Percentiles rank a stretch among this genome's conserved stretches.
phyloP scores from a whole-genome alignment of 2,329 filamentous ascomycete species.

The Triangularia setosa region DNA sequence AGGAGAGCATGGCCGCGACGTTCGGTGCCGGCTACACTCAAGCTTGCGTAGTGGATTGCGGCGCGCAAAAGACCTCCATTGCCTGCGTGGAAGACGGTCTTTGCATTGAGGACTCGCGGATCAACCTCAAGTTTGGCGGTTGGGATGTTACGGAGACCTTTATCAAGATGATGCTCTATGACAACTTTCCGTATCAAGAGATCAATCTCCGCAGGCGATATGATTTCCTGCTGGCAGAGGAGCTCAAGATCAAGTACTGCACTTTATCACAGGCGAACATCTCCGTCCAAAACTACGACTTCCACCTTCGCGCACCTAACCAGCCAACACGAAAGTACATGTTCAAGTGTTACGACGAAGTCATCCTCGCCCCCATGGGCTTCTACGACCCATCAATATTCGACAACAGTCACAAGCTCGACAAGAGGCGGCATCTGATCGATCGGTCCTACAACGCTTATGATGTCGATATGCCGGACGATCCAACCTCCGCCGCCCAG shows the following conservation, averaged over 20 bases:
- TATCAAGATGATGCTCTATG: conserved; percentile 95
- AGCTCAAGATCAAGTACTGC: conserved; percentile 89
- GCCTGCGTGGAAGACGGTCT: conserved; percentile 97
- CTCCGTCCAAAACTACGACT: conserved; percentile 81
- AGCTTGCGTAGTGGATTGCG: conserved; percentile 92
- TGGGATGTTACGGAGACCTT: conserved; percentile 92
- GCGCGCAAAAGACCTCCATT: conserved; percentile 94
- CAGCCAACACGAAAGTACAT: conserved; percentile 88
- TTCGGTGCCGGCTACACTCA: conserved; percentile 94
- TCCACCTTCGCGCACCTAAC: conserved; percentile 83
- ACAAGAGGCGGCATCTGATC: conserved; percentile 74
- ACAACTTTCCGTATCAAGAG: conserved; percentile 91
- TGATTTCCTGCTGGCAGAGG: conserved; percentile 89
- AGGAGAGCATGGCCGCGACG: conserved; percentile 90
- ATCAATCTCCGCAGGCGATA: conserved; percentile 89
- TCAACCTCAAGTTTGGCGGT: conserved; percentile 93
- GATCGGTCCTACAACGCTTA: conserved; percentile 91
- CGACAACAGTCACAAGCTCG: conserved; percentile 75
- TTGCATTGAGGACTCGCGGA: conserved; percentile 86
- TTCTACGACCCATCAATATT: conserved; percentile 87
- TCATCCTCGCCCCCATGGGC: conserved; percentile 92
- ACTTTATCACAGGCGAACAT: conserved; percentile 89
- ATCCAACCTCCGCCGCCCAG: conserved; percentile 83
- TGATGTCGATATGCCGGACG: conserved; percentile 80
- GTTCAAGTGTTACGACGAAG: conserved; percentile 97